Base-by-base conservation (phyloP, 139 green algal genomes). In the Tetradesmus obliquus region DNA sequence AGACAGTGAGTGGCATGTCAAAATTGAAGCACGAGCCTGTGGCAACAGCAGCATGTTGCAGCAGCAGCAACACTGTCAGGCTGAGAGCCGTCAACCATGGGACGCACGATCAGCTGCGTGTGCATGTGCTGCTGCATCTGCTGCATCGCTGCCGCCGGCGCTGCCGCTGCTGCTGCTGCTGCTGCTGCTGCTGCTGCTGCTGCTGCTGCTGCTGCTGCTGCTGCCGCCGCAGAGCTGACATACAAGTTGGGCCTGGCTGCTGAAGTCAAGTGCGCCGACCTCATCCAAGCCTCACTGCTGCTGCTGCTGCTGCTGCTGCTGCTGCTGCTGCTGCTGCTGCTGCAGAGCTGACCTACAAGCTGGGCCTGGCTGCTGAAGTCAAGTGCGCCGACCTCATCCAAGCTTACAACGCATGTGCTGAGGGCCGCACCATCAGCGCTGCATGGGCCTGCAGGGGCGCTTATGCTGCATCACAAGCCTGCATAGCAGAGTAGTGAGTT, bases 361-460 rank as follows among this genome's bases (percentile, higher is more conserved):
- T 82, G n/a, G 24, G 76, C n/a, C 76, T 82, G 7, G 76, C 76
- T 6, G 76, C 76, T 5, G 76, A 82, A n/a, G 76, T 82, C n/a
- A 82, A 82, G n/a, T 82, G 76, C 22, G 62, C 62, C 20, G 85
- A 82, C 45, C 62, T 82, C 15, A 89, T 89, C 24, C 15, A 66
- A 8, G 24, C 66, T 15, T 89, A 82, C 85, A 89, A 89, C 24
- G 45, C 45, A 15, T 89, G 85, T 62, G 85, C 51, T 5, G 15
- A 81, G 32, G 85, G 85, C 0, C 45, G 85, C 19, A 89, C 85
- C 24, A 45, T 89, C 51, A 85, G 76, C 76, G 76, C 24, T 13
- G 84, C 60, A 81, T 89, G 85, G 45, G 66, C 84, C 24, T 89
- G 85, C 85, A 66, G 62, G 72, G 76, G 53, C 32, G 85, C 85